phyloP scores from a whole-genome alignment of 108 stramenopile species.

The Nitzschia palea region DNA sequence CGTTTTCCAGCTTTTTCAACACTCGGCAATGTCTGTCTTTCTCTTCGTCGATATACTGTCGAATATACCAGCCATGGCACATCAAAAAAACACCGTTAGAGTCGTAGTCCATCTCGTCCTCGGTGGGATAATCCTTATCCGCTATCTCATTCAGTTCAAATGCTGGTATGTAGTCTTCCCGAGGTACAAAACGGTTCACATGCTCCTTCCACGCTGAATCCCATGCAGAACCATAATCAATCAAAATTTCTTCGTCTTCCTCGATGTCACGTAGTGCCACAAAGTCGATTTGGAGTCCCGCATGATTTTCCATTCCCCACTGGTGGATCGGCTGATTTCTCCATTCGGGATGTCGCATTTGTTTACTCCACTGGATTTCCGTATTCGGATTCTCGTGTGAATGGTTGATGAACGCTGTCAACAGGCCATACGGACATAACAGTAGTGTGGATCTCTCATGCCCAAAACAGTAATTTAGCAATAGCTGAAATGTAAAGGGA shows the following conservation, averaged over 20 bases:
- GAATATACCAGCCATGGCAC: constrained; percentile 20
- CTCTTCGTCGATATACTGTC: background rate
- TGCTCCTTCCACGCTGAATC: constrained; percentile 64
- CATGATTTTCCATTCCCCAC: constrained; percentile 19
- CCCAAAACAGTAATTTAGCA: constrained; percentile 57
- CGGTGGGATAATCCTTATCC: constrained; percentile 4
- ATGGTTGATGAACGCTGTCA: constrained; percentile 71
- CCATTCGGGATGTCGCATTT: constrained; percentile 37
- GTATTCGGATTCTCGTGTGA: constrained; percentile 52
- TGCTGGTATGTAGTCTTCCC: constrained; percentile 19
- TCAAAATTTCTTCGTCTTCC: constrained; percentile 63
- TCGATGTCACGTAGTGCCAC: constrained; percentile 71
- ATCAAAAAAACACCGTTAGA: constrained; percentile 14
- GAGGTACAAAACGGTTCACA: constrained; percentile 14
- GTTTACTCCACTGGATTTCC: constrained; percentile 41
- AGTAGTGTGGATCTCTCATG: constrained; percentile 54
- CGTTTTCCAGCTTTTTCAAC: constrained; percentile 25
- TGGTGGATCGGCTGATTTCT: constrained; percentile 20
- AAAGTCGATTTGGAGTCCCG: constrained; percentile 53
- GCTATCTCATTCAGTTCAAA: constrained; percentile 28
- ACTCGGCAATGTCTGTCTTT: constrained; percentile 11
- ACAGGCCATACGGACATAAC: constrained; percentile 55
- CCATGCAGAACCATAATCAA: constrained; percentile 79
- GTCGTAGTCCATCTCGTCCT: constrained; percentile 18
- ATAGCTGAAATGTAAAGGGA: constrained; percentile 26